phyloP scores from a whole-genome alignment of 2,329 filamentous ascomycete species.

The Aspergillus phoenicis region DNA sequence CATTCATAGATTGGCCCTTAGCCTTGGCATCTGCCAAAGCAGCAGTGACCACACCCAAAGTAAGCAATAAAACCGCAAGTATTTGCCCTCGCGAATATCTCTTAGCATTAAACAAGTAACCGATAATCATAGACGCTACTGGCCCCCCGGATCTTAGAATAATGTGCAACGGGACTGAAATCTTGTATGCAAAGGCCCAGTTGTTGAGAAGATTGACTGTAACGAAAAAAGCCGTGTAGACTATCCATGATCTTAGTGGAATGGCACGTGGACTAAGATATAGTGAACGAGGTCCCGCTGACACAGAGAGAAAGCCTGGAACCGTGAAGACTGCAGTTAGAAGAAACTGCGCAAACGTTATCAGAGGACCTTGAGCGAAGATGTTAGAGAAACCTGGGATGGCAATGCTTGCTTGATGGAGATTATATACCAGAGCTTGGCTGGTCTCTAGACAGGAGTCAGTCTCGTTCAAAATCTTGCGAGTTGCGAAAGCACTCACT shows the following conservation, averaged over 20 bases:
- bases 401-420: neutral
- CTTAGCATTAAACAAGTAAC: conserved; percentile 77
- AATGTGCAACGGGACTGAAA: conserved; percentile 95
- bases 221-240: conserved; percentile 90
- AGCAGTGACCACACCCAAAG: conserved; percentile 80
- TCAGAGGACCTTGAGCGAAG: conserved; percentile 66
- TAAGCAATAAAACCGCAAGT: conserved; percentile 78
- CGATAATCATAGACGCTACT: conserved; percentile 92
- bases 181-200: conserved; percentile 94
- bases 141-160: conserved; percentile 93
- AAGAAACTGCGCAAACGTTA: conserved; percentile 87
- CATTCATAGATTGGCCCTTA: conserved; percentile 60
- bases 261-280: conserved; percentile 78
- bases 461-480: conserved; percentile 7
- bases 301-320: conserved; percentile 71
- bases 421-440: conserved; percentile 70
- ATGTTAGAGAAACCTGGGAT: conserved; percentile 6
- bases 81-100: conserved; percentile 79
- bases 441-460: conserved; percentile 63
- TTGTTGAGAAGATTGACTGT: conserved; percentile 96
- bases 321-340: conserved; percentile 80
- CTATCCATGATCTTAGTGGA: conserved; percentile 78
- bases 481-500: conserved; percentile 59
- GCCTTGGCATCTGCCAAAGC: conserved; percentile 86
- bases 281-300: conserved; percentile 62